A percentile compares a stretch with the other conserved stretches of the same genome.
Evolutionary conservation across 768 basidiomycete species (phyloP).

Genomic region (Rhodotorula paludigena): DNA sequence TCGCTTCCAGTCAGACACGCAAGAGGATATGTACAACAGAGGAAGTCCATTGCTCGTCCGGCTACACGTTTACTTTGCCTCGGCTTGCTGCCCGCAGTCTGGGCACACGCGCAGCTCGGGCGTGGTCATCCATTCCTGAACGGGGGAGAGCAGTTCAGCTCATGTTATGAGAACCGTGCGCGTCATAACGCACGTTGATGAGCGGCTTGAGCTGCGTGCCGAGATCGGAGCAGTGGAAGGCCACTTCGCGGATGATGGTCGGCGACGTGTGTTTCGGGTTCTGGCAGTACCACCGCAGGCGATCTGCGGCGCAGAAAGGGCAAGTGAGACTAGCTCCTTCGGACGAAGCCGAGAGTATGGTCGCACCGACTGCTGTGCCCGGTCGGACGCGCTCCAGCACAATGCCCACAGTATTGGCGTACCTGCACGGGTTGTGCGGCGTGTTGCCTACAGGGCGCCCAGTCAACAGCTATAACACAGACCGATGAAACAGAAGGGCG

Average conservation of each 20-base stretch:
- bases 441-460: conserved; percentile 64
- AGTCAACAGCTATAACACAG: background rate
- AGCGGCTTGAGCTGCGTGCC: conserved; percentile 90
- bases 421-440: conserved; percentile 91
- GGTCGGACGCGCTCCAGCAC: conserved; percentile 85
- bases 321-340: too few species aligned
- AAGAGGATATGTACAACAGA: too few species aligned
- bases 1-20: too few species aligned
- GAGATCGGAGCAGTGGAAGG: conserved; percentile 81
- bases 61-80: conserved; percentile 53
- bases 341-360: background rate
- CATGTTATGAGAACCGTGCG: too few species aligned
- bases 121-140: conserved; percentile 65
- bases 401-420: conserved; percentile 80
- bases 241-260: conserved; percentile 74
- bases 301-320: conserved; percentile 56
- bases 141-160: too few species aligned
- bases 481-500: conserved; percentile 37
- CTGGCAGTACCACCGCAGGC: conserved; percentile 86
- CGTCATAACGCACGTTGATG: conserved; percentile 54
- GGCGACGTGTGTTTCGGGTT: conserved; percentile 57
- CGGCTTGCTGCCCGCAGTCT: conserved; percentile 63
- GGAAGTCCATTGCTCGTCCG: too few species aligned
- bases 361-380: conserved; percentile 63
- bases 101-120: conserved; percentile 64